These are phyloP conservation scores for Cyclocybe cylindracea DNA, from an alignment of 768 basidiomycete species.

Conservation along the genomic window DNA sequence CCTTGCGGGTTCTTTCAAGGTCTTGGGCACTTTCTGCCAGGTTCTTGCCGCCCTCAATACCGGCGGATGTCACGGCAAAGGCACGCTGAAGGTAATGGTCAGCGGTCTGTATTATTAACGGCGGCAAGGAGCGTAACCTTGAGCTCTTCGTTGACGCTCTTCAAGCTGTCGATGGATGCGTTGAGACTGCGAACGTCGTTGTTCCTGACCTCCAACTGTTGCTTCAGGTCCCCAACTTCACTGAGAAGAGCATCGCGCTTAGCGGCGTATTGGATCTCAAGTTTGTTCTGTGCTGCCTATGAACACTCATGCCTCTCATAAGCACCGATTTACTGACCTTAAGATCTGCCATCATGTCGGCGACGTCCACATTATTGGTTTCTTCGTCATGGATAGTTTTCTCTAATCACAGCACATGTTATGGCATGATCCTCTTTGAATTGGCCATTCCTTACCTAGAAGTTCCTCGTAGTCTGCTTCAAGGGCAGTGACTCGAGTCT, in stretches of 20 bases:
- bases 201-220: slow-evolving; percentile 82
- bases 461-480: slow-evolving; percentile 98
- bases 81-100: slow-evolving; percentile 65
- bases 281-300: slow-evolving; percentile 65
- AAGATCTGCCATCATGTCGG: slow-evolving; percentile 85
- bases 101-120: not conserved
- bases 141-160: slow-evolving; percentile 96
- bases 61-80: slow-evolving; percentile 94
- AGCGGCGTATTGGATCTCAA: slow-evolving; percentile 90
- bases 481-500: slow-evolving; percentile 73
- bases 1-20: slow-evolving; percentile 93
- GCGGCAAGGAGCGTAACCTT: slow-evolving; percentile 59
- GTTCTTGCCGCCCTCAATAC: slow-evolving; percentile 96
- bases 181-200: slow-evolving; percentile 86
- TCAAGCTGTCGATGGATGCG: slow-evolving; percentile 86
- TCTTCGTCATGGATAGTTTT: slow-evolving; percentile 92
- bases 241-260: slow-evolving; percentile 88
- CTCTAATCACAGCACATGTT: slow-evolving; percentile 47
- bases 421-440: no score
- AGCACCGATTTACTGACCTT: slow-evolving; percentile 54
- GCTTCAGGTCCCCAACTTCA: slow-evolving; percentile 85
- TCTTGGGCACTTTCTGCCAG: slow-evolving; percentile 97
- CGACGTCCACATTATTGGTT: slow-evolving; percentile 77
- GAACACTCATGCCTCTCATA: slow-evolving; percentile 9
- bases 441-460: slow-evolving; percentile 59